These are phyloP conservation scores for Fonsecaea nubica DNA, from an alignment of 2,329 filamentous ascomycete genomes.

Conservation along the genomic window DNA sequence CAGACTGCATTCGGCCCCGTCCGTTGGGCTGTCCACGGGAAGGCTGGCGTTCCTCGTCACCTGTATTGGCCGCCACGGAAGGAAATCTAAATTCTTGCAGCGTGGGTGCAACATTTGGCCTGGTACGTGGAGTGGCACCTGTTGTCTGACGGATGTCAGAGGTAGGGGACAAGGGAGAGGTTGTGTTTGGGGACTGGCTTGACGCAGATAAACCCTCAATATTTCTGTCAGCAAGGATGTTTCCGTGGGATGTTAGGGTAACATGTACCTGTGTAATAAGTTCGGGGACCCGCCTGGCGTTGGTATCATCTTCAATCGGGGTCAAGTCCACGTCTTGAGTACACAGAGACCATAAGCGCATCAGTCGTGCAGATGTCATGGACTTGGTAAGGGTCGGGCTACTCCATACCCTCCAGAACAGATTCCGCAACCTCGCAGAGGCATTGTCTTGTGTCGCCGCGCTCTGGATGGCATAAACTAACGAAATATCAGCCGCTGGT, in stretches of 20 bases:
- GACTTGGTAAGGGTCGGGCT: slow-evolving; percentile 47
- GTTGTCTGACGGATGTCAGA: slow-evolving; percentile 5
- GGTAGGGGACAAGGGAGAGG: slow-evolving; percentile 24
- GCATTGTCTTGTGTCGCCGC: slow-evolving; percentile 50
- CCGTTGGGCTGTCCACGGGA: slow-evolving; percentile 19
- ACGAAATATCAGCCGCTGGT: slow-evolving; percentile 26
- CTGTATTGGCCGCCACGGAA: not conserved
- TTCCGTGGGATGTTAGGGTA: not conserved
- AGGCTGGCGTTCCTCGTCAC: slow-evolving; percentile 14
- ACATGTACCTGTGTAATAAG: slow-evolving; percentile 15
- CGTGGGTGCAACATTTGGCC: slow-evolving; percentile 39
- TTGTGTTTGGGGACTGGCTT: slow-evolving; percentile 15
- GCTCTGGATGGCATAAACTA: slow-evolving; percentile 57
- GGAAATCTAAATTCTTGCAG: slow-evolving; percentile 23
- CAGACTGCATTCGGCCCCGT: slow-evolving; percentile 9
- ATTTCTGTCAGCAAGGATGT: slow-evolving; percentile 8
- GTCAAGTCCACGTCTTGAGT: slow-evolving; percentile 47
- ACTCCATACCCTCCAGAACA: slow-evolving; percentile 62
- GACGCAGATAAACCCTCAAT: slow-evolving; percentile 6
- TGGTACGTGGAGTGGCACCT: slow-evolving; percentile 39
- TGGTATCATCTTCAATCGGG: slow-evolving; percentile 40
- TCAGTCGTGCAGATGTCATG: slow-evolving; percentile 51
- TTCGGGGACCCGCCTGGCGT: not conserved
- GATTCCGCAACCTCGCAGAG: slow-evolving; percentile 56
- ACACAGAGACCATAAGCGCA: slow-evolving; percentile 48